A percentile compares a stretch with the other conserved stretches of the same genome.
Conservation (phyloP, 345 rosid species). For the Salix brachista region DNA sequence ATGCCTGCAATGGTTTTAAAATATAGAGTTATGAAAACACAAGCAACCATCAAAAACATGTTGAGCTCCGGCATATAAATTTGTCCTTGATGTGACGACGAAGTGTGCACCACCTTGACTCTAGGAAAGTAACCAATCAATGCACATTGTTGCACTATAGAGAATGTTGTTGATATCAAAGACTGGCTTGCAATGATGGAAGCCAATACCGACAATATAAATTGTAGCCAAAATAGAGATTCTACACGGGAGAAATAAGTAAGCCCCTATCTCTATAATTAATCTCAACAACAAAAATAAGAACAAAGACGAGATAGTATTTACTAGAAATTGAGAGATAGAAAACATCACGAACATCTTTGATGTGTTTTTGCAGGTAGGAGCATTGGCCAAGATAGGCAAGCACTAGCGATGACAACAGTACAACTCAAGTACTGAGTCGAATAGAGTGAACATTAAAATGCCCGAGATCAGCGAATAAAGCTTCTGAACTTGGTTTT, state of each 20-base stretch:
- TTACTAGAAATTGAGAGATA: constrained; percentile 26
- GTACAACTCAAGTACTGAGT: constrained; percentile 34
- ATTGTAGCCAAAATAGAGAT: not conserved
- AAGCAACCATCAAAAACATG: no score
- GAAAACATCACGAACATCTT: constrained; percentile 17
- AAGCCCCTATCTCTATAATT: not conserved
- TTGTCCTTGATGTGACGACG: no score
- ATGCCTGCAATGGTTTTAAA: no score
- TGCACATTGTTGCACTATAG: not conserved
- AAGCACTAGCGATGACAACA: constrained; percentile 39
- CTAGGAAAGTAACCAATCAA: no score
- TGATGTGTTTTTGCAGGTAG: constrained; percentile 20
- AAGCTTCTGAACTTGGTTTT: constrained; percentile 37
- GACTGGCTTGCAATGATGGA: constrained; percentile 1
- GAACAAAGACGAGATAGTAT: not conserved
- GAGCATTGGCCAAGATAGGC: constrained; percentile 40
- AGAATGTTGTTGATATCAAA: not conserved
- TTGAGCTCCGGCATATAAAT: no score
- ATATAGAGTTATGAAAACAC: no score
- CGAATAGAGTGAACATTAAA: constrained; percentile 43
- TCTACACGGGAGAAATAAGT: not conserved
- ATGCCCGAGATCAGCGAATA: constrained; percentile 60
- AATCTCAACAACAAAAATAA: not conserved
- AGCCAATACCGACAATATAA: not conserved
- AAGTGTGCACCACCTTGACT: no score